phyloP scores from a whole-genome alignment of 768 basidiomycete species.

The Calocera viscosa region DNA sequence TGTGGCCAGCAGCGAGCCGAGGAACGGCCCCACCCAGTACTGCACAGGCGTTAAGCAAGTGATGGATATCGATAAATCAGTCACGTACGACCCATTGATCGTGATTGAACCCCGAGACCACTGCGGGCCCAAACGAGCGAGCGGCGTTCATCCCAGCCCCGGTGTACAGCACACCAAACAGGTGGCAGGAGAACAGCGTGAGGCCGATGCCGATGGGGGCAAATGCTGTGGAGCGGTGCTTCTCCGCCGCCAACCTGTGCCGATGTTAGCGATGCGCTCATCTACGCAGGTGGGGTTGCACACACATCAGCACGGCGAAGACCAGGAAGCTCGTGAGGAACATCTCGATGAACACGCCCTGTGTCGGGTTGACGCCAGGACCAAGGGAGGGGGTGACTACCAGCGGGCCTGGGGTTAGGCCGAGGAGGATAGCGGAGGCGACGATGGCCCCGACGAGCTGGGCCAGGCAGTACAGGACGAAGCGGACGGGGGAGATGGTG shows the following conservation, averaged over 20 bases:
- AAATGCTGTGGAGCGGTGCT: constrained; percentile 51
- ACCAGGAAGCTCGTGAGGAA: constrained; percentile 42
- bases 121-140: constrained; percentile 57
- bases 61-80: not conserved
- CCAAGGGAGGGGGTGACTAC: constrained; percentile 38
- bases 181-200: constrained; percentile 48
- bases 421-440: constrained; percentile 43
- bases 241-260: constrained; percentile 55
- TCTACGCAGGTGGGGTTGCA: too few species aligned
- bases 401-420: constrained; percentile 43
- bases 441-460: constrained; percentile 44
- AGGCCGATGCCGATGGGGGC: constrained; percentile 57
- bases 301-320: constrained; percentile 49
- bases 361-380: constrained; percentile 37
- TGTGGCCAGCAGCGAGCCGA: constrained; percentile 51
- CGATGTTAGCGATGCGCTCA: too few species aligned
- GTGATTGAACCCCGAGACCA: constrained; percentile 45
- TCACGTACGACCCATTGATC: constrained; percentile 53
- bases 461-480: constrained; percentile 47
- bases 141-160: constrained; percentile 60
- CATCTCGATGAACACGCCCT: constrained; percentile 61
- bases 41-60: too few species aligned
- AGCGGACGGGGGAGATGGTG: constrained; percentile 42
- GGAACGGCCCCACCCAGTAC: constrained; percentile 61
- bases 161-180: constrained; percentile 53